Evolutionary conservation across 2,329 filamentous ascomycete genomes (phyloP).

Genomic region (Cytospora chrysosperma): DNA sequence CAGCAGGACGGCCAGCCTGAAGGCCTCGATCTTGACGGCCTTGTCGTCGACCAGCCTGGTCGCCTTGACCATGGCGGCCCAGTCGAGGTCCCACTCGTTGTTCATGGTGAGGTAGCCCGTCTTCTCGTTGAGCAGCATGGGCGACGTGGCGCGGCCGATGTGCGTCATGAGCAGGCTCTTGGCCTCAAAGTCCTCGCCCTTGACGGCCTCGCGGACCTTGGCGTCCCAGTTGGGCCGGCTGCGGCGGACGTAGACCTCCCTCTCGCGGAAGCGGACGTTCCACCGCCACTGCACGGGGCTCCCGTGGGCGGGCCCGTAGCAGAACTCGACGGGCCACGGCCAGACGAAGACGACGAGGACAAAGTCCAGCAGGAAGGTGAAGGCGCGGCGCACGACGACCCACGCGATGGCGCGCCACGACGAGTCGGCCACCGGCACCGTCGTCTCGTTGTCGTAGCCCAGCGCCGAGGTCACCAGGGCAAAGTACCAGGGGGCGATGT

Average conservation of each 20-base stretch:
- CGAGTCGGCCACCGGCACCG: conserved; percentile 57
- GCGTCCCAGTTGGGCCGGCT: conserved; percentile 68
- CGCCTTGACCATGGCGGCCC: conserved; percentile 73
- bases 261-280: conserved; percentile 70
- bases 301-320: conserved; percentile 55
- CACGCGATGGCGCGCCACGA: conserved; percentile 56
- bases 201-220: conserved; percentile 53
- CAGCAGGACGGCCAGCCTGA: conserved; percentile 70
- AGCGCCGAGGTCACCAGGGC: conserved; percentile 62
- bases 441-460: conserved; percentile 65
- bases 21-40: conserved; percentile 60
- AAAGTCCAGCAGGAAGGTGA: conserved; percentile 73
- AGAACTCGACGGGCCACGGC: conserved; percentile 73
- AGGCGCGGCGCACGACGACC: conserved; percentile 58
- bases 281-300: conserved; percentile 73
- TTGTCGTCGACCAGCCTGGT: conserved; percentile 67
- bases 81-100: conserved; percentile 84
- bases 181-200: conserved; percentile 46
- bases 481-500: conserved; percentile 72
- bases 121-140: conserved; percentile 67
- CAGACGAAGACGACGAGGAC: conserved; percentile 65
- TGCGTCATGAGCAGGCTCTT: conserved; percentile 60
- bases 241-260: conserved; percentile 78
- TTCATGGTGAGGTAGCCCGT: conserved; percentile 88
- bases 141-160: conserved; percentile 67